Evolutionary conservation across 495 filamentous ascomycete genomes (phyloP).

Genomic region (Cryomyces minteri): DNA sequence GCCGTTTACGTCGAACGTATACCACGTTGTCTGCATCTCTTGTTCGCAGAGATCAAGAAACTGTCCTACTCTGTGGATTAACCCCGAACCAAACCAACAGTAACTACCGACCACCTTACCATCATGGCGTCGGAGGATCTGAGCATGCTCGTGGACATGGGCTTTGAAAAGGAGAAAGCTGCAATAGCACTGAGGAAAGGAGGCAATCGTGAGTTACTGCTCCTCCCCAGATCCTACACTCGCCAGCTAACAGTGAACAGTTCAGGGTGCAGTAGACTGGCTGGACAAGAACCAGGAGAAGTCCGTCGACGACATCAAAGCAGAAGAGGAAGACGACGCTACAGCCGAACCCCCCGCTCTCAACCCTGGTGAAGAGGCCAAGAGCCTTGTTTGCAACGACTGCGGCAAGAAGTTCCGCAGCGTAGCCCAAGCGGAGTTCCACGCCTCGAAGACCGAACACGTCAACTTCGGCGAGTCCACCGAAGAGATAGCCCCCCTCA

Average conservation of each 20-base stretch:
- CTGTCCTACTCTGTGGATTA: no score
- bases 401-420: slow-evolving; percentile 82
- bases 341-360: slow-evolving; percentile 31
- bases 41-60: no score
- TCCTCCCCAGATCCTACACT: neutral
- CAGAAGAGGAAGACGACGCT: slow-evolving; percentile 34
- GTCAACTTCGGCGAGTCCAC: slow-evolving; percentile 86
- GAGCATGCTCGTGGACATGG: slow-evolving; percentile 79
- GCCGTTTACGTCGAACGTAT: no score
- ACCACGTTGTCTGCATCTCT: no score
- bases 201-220: slow-evolving; percentile 42
- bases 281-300: slow-evolving; percentile 78
- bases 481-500: slow-evolving; percentile 78
- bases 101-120: neutral
- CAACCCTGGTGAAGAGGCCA: slow-evolving; percentile 42
- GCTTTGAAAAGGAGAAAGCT: slow-evolving; percentile 68
- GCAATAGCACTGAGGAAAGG: slow-evolving; percentile 65
- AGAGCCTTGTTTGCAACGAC: slow-evolving; percentile 67
- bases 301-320: slow-evolving; percentile 56
- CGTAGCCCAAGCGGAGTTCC: slow-evolving; percentile 65
- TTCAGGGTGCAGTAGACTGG: slow-evolving; percentile 85
- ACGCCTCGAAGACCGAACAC: slow-evolving; percentile 59
- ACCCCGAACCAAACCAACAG: no score
- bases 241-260: slow-evolving; percentile 24
- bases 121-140: slow-evolving; percentile 54